Conservation (phyloP, 805 yeast species). For the Candida glaebosa region DNA sequence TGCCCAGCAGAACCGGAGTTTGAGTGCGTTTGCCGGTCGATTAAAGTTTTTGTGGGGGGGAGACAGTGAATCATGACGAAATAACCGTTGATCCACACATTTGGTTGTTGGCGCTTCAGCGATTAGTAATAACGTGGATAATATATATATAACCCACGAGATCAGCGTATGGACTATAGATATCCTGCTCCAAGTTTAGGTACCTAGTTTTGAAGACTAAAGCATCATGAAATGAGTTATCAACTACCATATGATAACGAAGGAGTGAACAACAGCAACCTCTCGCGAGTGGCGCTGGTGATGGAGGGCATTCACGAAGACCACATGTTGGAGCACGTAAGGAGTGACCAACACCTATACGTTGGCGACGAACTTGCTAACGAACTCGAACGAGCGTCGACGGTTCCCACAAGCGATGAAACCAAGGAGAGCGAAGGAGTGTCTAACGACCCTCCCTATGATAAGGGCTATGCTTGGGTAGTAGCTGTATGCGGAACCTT, state of each 20-base stretch:
- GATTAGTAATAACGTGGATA: no score
- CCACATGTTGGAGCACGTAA: not conserved
- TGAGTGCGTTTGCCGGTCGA: not conserved
- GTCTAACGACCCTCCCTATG: conserved; percentile 16
- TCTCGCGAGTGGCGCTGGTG: not conserved
- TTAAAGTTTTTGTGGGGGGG: not conserved
- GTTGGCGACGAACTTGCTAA: conserved; percentile 1
- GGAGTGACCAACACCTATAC: not conserved
- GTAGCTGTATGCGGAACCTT: conserved; percentile 48
- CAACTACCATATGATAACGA: not conserved
- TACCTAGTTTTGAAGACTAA: not conserved
- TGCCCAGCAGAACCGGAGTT: no score
- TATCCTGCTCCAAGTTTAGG: no score
- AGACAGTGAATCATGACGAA: not conserved
- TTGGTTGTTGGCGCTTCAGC: not conserved
- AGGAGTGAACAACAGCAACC: no score
- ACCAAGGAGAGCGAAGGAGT: not conserved
- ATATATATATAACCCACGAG: no score
- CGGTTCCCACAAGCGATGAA: not conserved
- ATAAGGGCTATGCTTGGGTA: conserved; percentile 55
- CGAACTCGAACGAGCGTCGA: not conserved
- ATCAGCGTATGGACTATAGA: no score
- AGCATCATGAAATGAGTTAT: not conserved
- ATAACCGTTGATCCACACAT: not conserved
- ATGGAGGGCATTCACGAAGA: conserved; percentile 1